Evolutionary conservation across 169 alveolate genomes (phyloP), one percentile per base, ranked within the genome.

Genomic region (Ichthyophthirius multifiliis): DNA sequence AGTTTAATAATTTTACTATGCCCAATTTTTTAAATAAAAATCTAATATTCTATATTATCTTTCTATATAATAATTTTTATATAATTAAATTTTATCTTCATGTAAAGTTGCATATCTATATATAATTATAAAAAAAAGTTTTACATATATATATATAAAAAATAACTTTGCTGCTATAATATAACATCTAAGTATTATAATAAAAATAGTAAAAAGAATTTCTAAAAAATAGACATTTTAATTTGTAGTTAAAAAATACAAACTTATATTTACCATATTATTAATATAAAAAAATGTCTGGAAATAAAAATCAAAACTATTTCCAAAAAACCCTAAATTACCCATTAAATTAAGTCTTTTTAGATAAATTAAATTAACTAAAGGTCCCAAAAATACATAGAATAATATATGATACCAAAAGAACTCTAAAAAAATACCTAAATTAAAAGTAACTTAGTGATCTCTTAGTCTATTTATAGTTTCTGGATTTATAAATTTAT

Each of bases 351-450:
- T 18, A 15, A 16, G 23, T 27, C 31, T 55, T 55, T 55, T 55
- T n/a, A 27, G 31, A 27, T 20, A 55, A 20, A 55, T 39, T 7
- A 55, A 6, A 2, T 1, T 55, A 4, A 55, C 13, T 3, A 55
- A 55, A 55, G 71, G 71, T 27, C 71, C 71, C 7, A 55, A 5
- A 1, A 55, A 1, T 23, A 55, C 13, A 27, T 55, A 55, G 15
- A 27, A 27, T 27, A 55, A 55, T 4, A 55, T 16, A 55, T 55
- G 71, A 55, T 55, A 55, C 71, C 71, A 55, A 55, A 55, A 55
- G 7, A 55, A 27, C 71, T 55, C 71, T 15, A 55, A 55, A 55
- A 55, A 55, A 27, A 55, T 39, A 16, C 13, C 31, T 3, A 6
- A 55, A 55, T 55, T 39, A 34, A 34, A 55, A 27, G 23, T 39